A percentile compares a stretch with the other conserved stretches of the same genome.
phyloP scores from a whole-genome alignment of 2,329 filamentous ascomycete species.

The Cladosporium sphaerospermum region DNA sequence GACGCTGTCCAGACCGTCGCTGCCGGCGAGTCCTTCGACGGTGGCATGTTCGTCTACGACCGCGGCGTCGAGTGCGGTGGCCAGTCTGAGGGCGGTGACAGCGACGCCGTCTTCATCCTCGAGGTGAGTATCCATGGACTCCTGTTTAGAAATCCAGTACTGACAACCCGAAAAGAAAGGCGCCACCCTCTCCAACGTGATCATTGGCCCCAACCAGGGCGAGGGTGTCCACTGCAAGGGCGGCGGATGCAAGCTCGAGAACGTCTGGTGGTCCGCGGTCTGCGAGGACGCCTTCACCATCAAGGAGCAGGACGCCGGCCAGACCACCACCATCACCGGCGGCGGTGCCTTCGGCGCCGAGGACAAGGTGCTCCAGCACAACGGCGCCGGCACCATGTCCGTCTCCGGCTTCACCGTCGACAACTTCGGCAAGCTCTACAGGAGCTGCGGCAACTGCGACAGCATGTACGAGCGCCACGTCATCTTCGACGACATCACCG shows the following conservation, averaged over 20 bases:
- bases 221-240: conserved; percentile 50
- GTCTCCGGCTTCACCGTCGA: conserved; percentile 7
- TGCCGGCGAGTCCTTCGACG: conserved; percentile 23
- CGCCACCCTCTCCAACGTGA: conserved; percentile 47
- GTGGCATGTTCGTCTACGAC: conserved; percentile 31
- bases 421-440: conserved; percentile 10
- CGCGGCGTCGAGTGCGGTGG: conserved; percentile 35
- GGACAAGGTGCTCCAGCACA: conserved; percentile 15
- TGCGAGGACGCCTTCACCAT: conserved; percentile 30
- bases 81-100: conserved; percentile 40
- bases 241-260: conserved; percentile 20
- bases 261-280: conserved; percentile 44
- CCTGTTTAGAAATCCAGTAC: neutral
- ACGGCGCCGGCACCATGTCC: conserved; percentile 13
- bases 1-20: conserved; percentile 14
- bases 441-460: conserved; percentile 10
- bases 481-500: conserved; percentile 5
- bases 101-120: conserved; percentile 48
- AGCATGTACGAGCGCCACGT: conserved; percentile 7
- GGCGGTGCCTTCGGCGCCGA: conserved; percentile 28
- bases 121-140: conserved; percentile 18
- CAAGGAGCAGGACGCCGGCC: conserved; percentile 20
- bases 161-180: conserved; percentile 29
- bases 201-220: conserved; percentile 47
- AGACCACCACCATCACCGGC: conserved; percentile 20